Evolutionary conservation across 2,329 filamentous ascomycete species (phyloP).

Genomic region (Colletotrichum agaves): DNA sequence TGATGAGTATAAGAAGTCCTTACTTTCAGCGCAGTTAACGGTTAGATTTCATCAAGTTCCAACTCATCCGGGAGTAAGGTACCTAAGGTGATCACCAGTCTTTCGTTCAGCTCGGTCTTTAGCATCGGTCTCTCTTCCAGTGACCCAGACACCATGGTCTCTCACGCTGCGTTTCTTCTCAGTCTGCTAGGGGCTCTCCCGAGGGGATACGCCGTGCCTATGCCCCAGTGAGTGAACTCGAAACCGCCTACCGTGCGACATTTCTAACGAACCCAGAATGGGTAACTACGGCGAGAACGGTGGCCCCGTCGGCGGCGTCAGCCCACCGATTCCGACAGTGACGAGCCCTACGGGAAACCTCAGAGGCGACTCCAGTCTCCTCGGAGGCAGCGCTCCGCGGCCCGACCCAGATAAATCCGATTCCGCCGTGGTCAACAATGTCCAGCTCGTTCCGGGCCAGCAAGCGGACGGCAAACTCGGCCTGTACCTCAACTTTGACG

Average conservation of each 20-base stretch:
- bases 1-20: constrained; percentile 13
- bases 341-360: constrained; percentile 52
- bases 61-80: not conserved
- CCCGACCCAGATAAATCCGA: constrained; percentile 49
- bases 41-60: not conserved
- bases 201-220: constrained; percentile 6
- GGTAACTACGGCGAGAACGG: constrained; percentile 54
- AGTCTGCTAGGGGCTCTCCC: constrained; percentile 23
- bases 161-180: constrained; percentile 13
- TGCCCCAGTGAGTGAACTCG: constrained; percentile 12
- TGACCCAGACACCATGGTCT: not conserved
- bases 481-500: constrained; percentile 63
- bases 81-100: not conserved
- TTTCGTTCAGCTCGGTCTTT: not conserved
- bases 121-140: not conserved
- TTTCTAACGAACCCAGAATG: constrained; percentile 44
- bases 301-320: constrained; percentile 54
- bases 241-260: too few species aligned
- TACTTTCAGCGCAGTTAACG: not conserved
- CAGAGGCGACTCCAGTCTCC: constrained; percentile 51
- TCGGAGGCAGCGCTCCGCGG: constrained; percentile 52
- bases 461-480: constrained; percentile 61
- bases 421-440: constrained; percentile 51
- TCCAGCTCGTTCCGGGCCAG: constrained; percentile 60
- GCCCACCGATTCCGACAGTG: constrained; percentile 50